These are phyloP conservation scores for Irpex sp. DNA, from an alignment of 1,284 basidiomycete genomes.

Conservation along the genomic window DNA sequence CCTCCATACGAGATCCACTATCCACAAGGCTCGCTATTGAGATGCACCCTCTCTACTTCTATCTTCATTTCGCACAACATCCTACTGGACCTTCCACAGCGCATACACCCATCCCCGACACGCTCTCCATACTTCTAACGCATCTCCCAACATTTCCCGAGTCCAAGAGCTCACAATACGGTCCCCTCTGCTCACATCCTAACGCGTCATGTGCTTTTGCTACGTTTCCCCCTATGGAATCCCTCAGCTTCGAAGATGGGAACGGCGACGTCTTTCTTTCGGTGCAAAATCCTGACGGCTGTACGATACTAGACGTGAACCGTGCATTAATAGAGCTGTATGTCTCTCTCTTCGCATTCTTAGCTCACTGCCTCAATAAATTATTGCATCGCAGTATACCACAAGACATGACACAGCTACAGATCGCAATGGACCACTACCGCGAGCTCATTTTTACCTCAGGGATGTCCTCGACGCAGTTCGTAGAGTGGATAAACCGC, in stretches of 20 bases:
- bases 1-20: constrained; percentile 13
- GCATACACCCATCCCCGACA: constrained; percentile 5
- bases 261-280: constrained; percentile 25
- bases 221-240: constrained; percentile 28
- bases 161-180: constrained; percentile 26
- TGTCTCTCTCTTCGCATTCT: constrained; percentile 9
- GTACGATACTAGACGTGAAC: constrained; percentile 32
- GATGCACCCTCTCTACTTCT: constrained; percentile 31
- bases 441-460: constrained; percentile 25
- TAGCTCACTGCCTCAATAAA: background rate
- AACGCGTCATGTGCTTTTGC: constrained; percentile 30
- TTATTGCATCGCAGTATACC: constrained; percentile 19
- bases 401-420: constrained; percentile 21
- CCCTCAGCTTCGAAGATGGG: constrained; percentile 22
- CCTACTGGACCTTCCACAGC: constrained; percentile 1
- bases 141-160: constrained; percentile 31
- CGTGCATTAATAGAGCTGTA: constrained; percentile 29
- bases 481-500: constrained; percentile 14
- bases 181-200: constrained; percentile 28
- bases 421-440: constrained; percentile 26
- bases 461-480: constrained; percentile 19
- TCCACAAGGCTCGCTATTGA: constrained; percentile 16
- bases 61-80: constrained; percentile 28
- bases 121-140: constrained; percentile 21
- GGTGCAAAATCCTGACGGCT: constrained; percentile 29